A percentile compares a stretch with the other conserved stretches of the same genome.
These are phyloP conservation scores for Podospora australis DNA, from an alignment of 495 filamentous ascomycete genomes.

Conservation along the genomic window DNA sequence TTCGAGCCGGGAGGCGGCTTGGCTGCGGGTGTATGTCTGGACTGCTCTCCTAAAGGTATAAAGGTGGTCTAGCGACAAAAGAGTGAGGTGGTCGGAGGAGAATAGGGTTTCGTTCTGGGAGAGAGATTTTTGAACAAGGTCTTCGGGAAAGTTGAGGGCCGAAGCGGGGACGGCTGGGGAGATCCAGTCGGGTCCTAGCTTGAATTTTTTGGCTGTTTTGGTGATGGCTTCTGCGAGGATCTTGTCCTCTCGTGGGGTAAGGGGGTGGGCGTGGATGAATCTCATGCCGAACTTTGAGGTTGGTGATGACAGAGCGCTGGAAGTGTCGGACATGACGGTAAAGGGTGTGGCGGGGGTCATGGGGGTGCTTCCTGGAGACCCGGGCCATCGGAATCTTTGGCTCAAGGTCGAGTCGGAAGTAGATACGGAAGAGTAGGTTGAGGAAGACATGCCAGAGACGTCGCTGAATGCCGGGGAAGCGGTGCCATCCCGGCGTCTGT, in stretches of 20 bases:
- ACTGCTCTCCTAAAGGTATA: conserved; percentile 67
- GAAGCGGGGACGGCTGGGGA: conserved; percentile 28
- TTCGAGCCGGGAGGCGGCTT: conserved; percentile 49
- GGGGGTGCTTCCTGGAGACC: conserved; percentile 29
- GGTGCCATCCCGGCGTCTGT: conserved; percentile 20
- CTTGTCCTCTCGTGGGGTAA: conserved; percentile 33
- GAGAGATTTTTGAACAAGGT: conserved; percentile 59
- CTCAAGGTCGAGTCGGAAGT: conserved; percentile 16
- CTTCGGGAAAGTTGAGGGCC: conserved; percentile 33
- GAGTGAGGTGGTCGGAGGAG: conserved; percentile 59
- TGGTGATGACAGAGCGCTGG: conserved; percentile 13
- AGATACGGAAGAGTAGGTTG: conserved; percentile 8
- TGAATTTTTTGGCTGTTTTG: conserved; percentile 41
- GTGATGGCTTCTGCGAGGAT: conserved; percentile 32
- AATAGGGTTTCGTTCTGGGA: conserved; percentile 64
- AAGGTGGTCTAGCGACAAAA: conserved; percentile 63
- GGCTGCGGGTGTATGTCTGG: conserved; percentile 47
- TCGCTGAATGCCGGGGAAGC: conserved; percentile 28
- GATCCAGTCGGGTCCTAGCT: conserved; percentile 37
- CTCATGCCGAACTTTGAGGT: conserved; percentile 34
- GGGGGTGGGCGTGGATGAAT: conserved; percentile 28
- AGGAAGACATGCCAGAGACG: conserved; percentile 16
- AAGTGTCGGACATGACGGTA: conserved; percentile 27
- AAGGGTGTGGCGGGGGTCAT: conserved; percentile 40
- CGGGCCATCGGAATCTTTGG: conserved; percentile 16